These are phyloP conservation scores for Cladophialophora psammophila DNA, from an alignment of 2,329 filamentous ascomycete species.

Conservation along the genomic window DNA sequence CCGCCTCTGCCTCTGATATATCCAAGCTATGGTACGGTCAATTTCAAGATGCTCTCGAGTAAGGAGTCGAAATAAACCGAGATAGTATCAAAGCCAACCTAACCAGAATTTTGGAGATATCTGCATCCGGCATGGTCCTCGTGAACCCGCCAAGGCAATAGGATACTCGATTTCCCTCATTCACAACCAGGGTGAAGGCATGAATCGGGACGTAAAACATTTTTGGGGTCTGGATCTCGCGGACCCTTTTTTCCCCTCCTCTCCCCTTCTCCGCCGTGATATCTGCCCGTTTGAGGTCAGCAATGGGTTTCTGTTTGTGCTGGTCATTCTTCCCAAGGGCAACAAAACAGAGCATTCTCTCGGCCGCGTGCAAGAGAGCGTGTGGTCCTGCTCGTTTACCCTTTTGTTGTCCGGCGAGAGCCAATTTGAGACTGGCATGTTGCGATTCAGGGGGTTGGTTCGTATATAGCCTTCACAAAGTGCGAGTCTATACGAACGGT, in stretches of 20 bases:
- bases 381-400: neutral
- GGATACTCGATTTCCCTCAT: neutral
- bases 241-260: neutral
- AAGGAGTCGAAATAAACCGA: neutral
- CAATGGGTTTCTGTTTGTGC: neutral
- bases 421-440: neutral
- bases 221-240: neutral
- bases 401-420: neutral
- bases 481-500: neutral
- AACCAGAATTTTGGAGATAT: neutral
- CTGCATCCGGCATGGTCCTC: neutral
- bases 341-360: neutral
- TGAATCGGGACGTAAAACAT: neutral
- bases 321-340: neutral
- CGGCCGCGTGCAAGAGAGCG: neutral
- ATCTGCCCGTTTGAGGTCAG: neutral
- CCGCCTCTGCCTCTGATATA: neutral
- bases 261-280: neutral
- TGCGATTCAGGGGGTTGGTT: neutral
- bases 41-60: neutral
- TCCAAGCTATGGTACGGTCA: neutral
- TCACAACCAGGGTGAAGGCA: neutral
- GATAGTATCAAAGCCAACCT: neutral
- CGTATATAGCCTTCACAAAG: neutral
- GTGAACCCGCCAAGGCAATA: neutral